phyloP scores from a whole-genome alignment of 164 flowering plant genomes.

The Brasenia schreberi region DNA sequence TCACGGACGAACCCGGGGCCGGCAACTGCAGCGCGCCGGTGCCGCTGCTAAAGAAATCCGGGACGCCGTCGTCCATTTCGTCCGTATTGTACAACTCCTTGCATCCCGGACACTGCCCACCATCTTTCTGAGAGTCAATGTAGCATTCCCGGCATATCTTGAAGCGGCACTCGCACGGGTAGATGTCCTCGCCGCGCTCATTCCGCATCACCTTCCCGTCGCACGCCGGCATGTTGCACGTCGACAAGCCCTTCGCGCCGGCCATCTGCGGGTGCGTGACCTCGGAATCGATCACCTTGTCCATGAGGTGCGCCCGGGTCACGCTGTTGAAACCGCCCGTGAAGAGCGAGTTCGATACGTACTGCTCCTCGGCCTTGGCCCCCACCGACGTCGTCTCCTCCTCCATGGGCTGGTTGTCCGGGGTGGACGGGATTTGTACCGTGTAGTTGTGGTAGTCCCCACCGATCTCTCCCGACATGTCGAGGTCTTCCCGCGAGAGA shows the following conservation, averaged over 20 bases:
- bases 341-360: constrained; percentile 54
- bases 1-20: background rate
- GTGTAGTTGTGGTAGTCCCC: constrained; percentile 63
- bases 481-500: constrained; percentile 52
- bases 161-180: constrained; percentile 67
- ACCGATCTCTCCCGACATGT: constrained; percentile 54
- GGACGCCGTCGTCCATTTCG: constrained; percentile 25
- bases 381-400: constrained; percentile 27
- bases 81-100: constrained; percentile 49
- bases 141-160: constrained; percentile 68
- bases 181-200: constrained; percentile 43
- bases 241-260: constrained; percentile 35
- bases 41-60: constrained; percentile 1
- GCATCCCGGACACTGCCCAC: constrained; percentile 61
- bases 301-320: constrained; percentile 28
- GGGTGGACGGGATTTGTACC: constrained; percentile 66
- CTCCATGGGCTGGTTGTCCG: constrained; percentile 72
- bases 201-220: constrained; percentile 64
- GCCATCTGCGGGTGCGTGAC: constrained; percentile 60
- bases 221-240: constrained; percentile 52
- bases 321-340: constrained; percentile 67
- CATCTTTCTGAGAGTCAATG: constrained; percentile 50
- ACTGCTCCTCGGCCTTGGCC: constrained; percentile 58
- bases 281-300: constrained; percentile 53
- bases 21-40: background rate